Evolutionary conservation across 768 basidiomycete species (phyloP).

Genomic region (Podaxis sp.): DNA sequence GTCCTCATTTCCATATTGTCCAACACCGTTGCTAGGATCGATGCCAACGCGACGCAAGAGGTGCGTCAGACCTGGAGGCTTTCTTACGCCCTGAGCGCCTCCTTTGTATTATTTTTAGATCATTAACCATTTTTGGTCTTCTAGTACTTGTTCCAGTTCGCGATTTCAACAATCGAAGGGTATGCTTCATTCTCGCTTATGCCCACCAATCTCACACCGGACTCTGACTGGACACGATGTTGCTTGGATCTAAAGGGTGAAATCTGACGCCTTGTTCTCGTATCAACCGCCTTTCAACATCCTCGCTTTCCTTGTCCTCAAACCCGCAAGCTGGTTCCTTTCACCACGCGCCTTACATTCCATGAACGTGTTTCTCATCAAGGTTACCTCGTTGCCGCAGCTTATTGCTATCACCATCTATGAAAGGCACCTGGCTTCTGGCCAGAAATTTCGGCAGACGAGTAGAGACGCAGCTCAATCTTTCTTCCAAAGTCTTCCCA

Average conservation of each 20-base stretch:
- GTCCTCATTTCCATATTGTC: conserved; percentile 89
- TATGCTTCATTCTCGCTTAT: conserved; percentile 24
- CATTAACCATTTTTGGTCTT: conserved; percentile 30
- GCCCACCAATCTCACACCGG: not conserved
- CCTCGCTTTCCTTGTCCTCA: conserved; percentile 75
- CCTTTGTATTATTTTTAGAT: conserved; percentile 4
- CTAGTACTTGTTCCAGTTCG: conserved; percentile 84
- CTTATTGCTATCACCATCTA: conserved; percentile 75
- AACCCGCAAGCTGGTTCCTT: conserved; percentile 74
- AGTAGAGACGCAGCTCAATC: conserved; percentile 51
- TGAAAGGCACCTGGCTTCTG: conserved; percentile 66
- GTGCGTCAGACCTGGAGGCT: conserved; percentile 22
- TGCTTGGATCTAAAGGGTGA: conserved; percentile 52
- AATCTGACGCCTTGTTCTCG: conserved; percentile 86
- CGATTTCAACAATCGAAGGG: conserved; percentile 89
- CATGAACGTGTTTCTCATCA: conserved; percentile 83
- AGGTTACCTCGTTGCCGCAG: conserved; percentile 78
- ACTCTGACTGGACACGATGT: not conserved
- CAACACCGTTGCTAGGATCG: conserved; percentile 85
- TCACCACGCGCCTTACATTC: conserved; percentile 79
- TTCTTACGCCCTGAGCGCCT: not conserved
- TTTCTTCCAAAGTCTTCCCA: conserved; percentile 64
- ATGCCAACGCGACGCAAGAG: conserved; percentile 54
- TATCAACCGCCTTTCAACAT: conserved; percentile 92
- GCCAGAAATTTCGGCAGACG: conserved; percentile 47